phyloP scores from a whole-genome alignment of 257 asterid genomes.

The Plectranthus barbatus region DNA sequence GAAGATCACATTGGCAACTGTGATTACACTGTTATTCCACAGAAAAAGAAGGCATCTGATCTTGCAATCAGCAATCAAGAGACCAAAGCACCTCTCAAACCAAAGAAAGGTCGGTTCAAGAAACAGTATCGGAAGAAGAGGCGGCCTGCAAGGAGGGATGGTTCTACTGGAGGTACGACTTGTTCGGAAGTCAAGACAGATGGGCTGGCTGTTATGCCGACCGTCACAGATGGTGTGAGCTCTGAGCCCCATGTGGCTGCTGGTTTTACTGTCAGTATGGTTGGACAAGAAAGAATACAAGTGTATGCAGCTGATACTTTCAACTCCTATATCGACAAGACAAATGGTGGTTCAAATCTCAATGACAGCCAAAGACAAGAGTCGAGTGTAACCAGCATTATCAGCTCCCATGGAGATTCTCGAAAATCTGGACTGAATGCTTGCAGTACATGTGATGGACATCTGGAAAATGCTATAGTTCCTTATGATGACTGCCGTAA shows the following conservation, averaged over 20 bases:
- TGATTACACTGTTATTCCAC: slow-evolving; percentile 65
- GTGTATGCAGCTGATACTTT: neutral
- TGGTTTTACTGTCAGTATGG: slow-evolving; percentile 3
- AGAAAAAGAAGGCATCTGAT: slow-evolving; percentile 47
- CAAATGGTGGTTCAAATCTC: slow-evolving; percentile 11
- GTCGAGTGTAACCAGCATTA: neutral
- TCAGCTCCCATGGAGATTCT: slow-evolving; percentile 8
- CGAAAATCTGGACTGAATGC: neutral
- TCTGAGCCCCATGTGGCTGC: neutral
- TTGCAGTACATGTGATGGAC: neutral
- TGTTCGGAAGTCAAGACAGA: slow-evolving; percentile 11
- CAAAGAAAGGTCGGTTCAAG: slow-evolving; percentile 52
- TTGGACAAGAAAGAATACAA: neutral
- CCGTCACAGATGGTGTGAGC: neutral
- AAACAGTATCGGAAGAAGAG: slow-evolving; percentile 36
- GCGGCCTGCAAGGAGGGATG: slow-evolving; percentile 11
- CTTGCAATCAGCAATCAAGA: slow-evolving; percentile 42
- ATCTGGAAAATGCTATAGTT: slow-evolving; percentile 8
- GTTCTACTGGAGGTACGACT: slow-evolving; percentile 13
- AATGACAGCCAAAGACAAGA: neutral
- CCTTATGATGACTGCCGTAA: neutral
- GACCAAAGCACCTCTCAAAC: slow-evolving; percentile 47
- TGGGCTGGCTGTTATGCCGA: slow-evolving; percentile 16
- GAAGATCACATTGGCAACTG: slow-evolving; percentile 29
- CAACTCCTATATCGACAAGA: slow-evolving; percentile 1